Conservation (phyloP, 257 asterid species). For the Capsicum rhomboideum region DNA sequence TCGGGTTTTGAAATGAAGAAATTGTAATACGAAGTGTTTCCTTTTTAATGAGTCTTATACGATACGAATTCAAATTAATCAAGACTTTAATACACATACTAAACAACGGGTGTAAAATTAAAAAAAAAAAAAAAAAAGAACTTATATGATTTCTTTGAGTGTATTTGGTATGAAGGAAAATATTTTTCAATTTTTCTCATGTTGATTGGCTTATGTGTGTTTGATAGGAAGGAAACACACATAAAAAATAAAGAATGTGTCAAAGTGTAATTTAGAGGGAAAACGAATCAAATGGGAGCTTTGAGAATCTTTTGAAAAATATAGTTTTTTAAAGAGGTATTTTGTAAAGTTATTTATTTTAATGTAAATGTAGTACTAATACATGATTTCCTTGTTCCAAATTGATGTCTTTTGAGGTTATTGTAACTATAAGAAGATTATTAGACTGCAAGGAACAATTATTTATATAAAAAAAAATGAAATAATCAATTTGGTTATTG, state of each 20-base stretch:
- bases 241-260: neutral
- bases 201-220: too few relatives aligned
- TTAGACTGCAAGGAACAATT: neutral
- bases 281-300: neutral
- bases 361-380: too few relatives aligned
- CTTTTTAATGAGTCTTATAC: neutral
- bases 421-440: neutral
- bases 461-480: neutral
- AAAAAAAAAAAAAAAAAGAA: neutral
- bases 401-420: neutral
- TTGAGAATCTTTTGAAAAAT: neutral
- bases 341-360: neutral
- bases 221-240: too few relatives aligned
- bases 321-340: neutral
- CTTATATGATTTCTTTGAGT: neutral
- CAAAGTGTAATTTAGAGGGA: neutral
- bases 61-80: neutral
- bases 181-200: too few relatives aligned
- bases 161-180: too few relatives aligned
- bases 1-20: neutral
- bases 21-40: accelerated
- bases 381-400: too few relatives aligned
- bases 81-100: neutral
- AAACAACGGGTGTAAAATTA: neutral
- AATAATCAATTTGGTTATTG: neutral